Evolutionary conservation across 2,329 filamentous ascomycete species (phyloP), one percentile per base, ranked within the genome.

Genomic region (Passalora sequoiae): DNA sequence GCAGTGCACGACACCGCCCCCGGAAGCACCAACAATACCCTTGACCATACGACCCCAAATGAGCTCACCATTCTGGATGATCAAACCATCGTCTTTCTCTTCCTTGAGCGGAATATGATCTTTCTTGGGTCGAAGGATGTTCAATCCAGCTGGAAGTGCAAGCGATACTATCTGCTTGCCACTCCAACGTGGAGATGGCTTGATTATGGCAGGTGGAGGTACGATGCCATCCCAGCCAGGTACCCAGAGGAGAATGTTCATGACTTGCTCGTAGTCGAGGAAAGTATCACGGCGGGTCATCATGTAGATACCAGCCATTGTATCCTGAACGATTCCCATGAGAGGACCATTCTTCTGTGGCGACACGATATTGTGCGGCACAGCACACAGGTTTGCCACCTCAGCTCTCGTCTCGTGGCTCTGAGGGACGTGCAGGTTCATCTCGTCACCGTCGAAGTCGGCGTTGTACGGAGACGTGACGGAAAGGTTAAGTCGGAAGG

Each of bases 271-370:
- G 65, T 91, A 89, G 44, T 80, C 84, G 46, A 98, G 70, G 69
- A 98, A 96, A 21, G 87, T 81, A 65, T 98, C 92, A 63, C 89
- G 83, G 57, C 89, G 85, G 59, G 86, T 95, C 56, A 99, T 82
- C 73, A 98, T 98, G 79, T 96, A 98, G 31, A 89, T 84, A 69
- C 94, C 92, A 55, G 89, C 92, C 46, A 99, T 76, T 17, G 91
- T 95, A 67, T 99, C 92, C 66, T 99, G 92, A 16, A 98, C 92
- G 56, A 98, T 97, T 80, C 94, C 94, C 94, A 99, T 99, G 44
- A 98, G 76, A 35, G 92, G 94, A 44, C 87, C 86, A 68, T 98
- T 98, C 62, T 89, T 83, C 68, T 98, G 92, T 4, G 92, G 92
- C 2, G 94, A 98, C 7, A 98, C 94, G 60, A 99, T 97, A 67